phyloP scores from a whole-genome alignment of 805 yeast genomes.

The Kuraishia borneana region DNA sequence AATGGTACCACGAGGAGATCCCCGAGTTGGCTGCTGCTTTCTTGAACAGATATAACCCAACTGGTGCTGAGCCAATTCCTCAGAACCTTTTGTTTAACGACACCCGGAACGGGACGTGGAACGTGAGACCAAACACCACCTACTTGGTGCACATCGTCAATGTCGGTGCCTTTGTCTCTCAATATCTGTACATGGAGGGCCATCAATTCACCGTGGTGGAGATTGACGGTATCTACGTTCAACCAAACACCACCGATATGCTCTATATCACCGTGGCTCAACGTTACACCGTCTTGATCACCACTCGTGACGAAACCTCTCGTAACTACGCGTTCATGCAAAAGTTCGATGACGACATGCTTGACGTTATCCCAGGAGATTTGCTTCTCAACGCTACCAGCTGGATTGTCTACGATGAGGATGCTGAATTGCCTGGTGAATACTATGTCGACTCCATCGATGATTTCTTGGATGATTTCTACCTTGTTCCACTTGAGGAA shows the following conservation, averaged over 20 bases:
- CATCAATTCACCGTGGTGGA: conserved; percentile 66
- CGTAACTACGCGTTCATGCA: conserved; percentile 77
- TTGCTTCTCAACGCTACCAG: conserved; percentile 66
- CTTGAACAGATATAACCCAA: conserved; percentile 60
- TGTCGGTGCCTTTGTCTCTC: conserved; percentile 66
- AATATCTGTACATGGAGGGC: conserved; percentile 55
- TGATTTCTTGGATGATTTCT: conserved; percentile 65
- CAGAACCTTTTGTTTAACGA: conserved; percentile 57
- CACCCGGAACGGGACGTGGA: conserved; percentile 41
- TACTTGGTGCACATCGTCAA: conserved; percentile 56
- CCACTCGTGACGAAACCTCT: conserved; percentile 51
- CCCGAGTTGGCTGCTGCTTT: conserved; percentile 34
- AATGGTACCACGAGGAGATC: conserved; percentile 51
- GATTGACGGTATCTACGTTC: conserved; percentile 60
- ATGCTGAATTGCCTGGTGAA: conserved; percentile 31
- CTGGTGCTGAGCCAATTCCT: conserved; percentile 80
- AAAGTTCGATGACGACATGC: conserved; percentile 70
- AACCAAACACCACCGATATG: conserved; percentile 43
- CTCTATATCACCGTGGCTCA: conserved; percentile 72
- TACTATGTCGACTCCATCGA: conserved; percentile 35
- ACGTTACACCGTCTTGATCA: conserved; percentile 60
- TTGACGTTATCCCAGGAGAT: conserved; percentile 61
- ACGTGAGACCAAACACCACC: conserved; percentile 47
- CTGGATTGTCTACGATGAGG: conserved; percentile 40
- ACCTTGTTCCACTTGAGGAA: conserved; percentile 51